A percentile compares a stretch with the other conserved stretches of the same genome.
Conservation (phyloP, 2,329 filamentous ascomycete species). For the Claviceps sp. region DNA sequence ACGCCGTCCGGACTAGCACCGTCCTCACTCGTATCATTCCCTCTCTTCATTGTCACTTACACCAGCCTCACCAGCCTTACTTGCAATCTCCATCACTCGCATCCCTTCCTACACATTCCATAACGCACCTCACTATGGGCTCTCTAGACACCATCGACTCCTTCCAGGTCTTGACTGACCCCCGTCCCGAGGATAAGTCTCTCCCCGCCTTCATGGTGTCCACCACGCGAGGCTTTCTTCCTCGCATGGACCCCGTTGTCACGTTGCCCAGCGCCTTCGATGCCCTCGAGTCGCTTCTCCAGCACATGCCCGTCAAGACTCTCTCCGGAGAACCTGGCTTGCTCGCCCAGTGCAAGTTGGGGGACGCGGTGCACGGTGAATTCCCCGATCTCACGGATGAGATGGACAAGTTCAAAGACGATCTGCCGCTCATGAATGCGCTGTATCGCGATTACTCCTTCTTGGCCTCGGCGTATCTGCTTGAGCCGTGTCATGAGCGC, state of each 20-base stretch:
- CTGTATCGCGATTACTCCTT: constrained; percentile 88
- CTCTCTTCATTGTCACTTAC: neutral
- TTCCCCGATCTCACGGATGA: constrained; percentile 64
- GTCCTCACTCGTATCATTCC: no score
- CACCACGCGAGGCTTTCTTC: constrained; percentile 60
- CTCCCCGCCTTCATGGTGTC: constrained; percentile 70
- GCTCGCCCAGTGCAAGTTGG: constrained; percentile 60
- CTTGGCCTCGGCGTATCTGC: constrained; percentile 73
- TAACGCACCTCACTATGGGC: constrained; percentile 23
- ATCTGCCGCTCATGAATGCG: constrained; percentile 71
- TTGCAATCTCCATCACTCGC: neutral
- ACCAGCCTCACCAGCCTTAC: neutral
- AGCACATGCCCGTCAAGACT: constrained; percentile 68
- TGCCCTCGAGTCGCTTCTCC: constrained; percentile 55
- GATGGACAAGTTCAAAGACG: constrained; percentile 58
- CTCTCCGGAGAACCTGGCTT: constrained; percentile 62
- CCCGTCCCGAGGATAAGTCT: constrained; percentile 45
- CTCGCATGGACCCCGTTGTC: constrained; percentile 48
- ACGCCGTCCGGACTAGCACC: no score
- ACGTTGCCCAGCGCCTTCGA: constrained; percentile 62
- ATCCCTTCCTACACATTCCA: neutral
- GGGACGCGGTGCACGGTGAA: constrained; percentile 57
- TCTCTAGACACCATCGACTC: constrained; percentile 21
- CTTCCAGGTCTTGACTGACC: constrained; percentile 52
- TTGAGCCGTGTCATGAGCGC: constrained; percentile 79